Percentiles rank a stretch among this genome's conserved stretches.
These are phyloP conservation scores for Ceratocystis lukuohia DNA, from an alignment of 2,329 filamentous ascomycete species.

Conservation along the genomic window DNA sequence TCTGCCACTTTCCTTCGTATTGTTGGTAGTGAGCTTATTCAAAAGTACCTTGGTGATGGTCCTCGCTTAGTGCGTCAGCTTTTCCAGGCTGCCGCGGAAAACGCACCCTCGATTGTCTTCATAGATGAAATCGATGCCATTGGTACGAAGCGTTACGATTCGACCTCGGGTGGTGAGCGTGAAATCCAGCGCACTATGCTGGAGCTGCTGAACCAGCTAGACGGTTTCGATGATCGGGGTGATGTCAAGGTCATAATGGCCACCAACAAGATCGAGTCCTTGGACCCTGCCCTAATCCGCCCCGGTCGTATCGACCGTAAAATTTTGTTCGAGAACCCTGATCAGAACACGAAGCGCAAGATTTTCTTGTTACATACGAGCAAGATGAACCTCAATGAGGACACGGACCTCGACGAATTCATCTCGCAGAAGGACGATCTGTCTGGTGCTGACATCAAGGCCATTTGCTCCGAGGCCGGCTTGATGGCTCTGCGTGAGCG, in stretches of 20 bases:
- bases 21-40: slow-evolving; percentile 91
- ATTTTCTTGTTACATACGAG: slow-evolving; percentile 96
- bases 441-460: slow-evolving; percentile 95
- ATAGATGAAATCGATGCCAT: slow-evolving; percentile 99
- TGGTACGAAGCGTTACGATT: slow-evolving; percentile 96
- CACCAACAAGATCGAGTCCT: slow-evolving; percentile 97
- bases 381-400: slow-evolving; percentile 93
- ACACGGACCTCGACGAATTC: slow-evolving; percentile 97
- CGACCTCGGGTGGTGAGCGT: slow-evolving; percentile 88
- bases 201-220: slow-evolving; percentile 93
- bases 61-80: slow-evolving; percentile 89
- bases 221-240: slow-evolving; percentile 95
- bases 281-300: slow-evolving; percentile 90
- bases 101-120: slow-evolving; percentile 93
- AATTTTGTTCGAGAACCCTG: slow-evolving; percentile 59
- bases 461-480: slow-evolving; percentile 94
- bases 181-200: slow-evolving; percentile 98
- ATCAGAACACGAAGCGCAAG: slow-evolving; percentile 89
- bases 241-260: slow-evolving; percentile 99
- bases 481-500: slow-evolving; percentile 86
- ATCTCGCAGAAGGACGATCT: slow-evolving; percentile 97
- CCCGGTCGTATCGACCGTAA: slow-evolving; percentile 97
- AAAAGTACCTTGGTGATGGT: slow-evolving; percentile 96
- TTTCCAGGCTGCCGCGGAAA: slow-evolving; percentile 90
- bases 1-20: slow-evolving; percentile 96